Base-by-base conservation (phyloP, 495 filamentous ascomycete species). In the Neurospora intermedia region DNA sequence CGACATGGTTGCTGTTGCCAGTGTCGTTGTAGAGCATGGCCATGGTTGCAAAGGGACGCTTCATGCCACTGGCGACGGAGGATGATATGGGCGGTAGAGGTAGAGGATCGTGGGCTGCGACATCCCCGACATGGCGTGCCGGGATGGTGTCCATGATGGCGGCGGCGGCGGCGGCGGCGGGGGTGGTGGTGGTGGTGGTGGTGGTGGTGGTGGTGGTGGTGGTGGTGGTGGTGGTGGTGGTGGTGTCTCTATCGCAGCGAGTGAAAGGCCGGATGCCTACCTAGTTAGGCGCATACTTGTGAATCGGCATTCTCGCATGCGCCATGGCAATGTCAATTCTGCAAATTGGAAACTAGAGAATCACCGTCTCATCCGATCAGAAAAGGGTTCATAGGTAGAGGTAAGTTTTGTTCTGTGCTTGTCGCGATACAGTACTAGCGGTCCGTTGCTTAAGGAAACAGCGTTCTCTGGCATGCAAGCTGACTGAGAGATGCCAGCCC, bases 11-110 rank as follows among this genome's bases (percentile, higher is more conserved):
- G 23, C 20, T 62, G 54, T 62, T 62, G 54, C 23, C 54, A 31
- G 54, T 16, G 27, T 66, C 54, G 54, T 27, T 66, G 54, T 75
- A 75, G 9, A 70, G 39, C 27, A 20, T 54, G 70, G 75, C 74
- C 75, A 77, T 76, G 31, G 71, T 66, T n/a, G 78, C 69, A 40
- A 74, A 77, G 41, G 77, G 73, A 27, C 78, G 77, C 74, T 80
- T 80, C 43, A 77, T 66, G 69, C 78, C 77, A 5, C 69, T 48
- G 23, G 70, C 69, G 11, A 46, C 69, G 11, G 73, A 71, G 7
- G 74, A 77, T 1, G 71, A 69, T 73, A 76, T 77, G n/a, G 42
- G 54, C 13, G 54, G 54, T 35, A 66, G 31, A 35, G 23, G 15
- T 69, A 35, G 42, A 20, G n/a, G n/a, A 35, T 43, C 40, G 43